Base-by-base conservation (phyloP, 176 grass and related monocot species). In the Musa itinerans region DNA sequence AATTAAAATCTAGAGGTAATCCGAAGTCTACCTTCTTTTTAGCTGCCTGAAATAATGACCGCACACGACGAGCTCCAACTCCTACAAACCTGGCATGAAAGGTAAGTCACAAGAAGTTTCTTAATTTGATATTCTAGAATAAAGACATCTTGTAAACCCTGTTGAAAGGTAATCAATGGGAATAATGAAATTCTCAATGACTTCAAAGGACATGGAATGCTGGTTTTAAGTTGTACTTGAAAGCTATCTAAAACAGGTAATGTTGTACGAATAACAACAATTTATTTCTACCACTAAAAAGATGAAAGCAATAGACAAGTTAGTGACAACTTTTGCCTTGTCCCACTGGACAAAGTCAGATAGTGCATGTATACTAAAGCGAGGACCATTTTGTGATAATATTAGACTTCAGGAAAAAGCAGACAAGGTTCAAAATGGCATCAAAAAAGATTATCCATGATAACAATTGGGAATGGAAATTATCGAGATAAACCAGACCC, bases 31-130 rank as follows among this genome's bases (percentile, higher is more conserved):
- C 96, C 86, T 99, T 99, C 81, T 95, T 99, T 85, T 99, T 99
- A 81, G 96, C 96, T 74, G 89, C 89, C 81, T 99, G 96, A 92
- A 99, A 99, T 77, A 99, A 75, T 49, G 96, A 94, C 52, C 96
- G 92, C 17, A 99, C 96, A 74, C 96, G 88, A 71, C 91, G 89
- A 75, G 96, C 96, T 81, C 96, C 96, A 79, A 99, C 96, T 76
- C 96, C 96, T 80, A 99, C 96, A 92, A 99, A 99, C 96, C 96
- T 99, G 73, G 53, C 55, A 92, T 62, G 26, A 88, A 19, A 79
- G 15, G 61, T 53, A 72, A 59, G 72, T 3, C 15, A 65, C 65
- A 82, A 81, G 59, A 81, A 50, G 52, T 11, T 17, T 11, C 26
- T 50, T 43, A 21, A 53, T 49, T 63, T 3, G 2, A 22, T 63